Evolutionary conservation across 805 yeast genomes (phyloP).

Genomic region (Starmera dryadoides): DNA sequence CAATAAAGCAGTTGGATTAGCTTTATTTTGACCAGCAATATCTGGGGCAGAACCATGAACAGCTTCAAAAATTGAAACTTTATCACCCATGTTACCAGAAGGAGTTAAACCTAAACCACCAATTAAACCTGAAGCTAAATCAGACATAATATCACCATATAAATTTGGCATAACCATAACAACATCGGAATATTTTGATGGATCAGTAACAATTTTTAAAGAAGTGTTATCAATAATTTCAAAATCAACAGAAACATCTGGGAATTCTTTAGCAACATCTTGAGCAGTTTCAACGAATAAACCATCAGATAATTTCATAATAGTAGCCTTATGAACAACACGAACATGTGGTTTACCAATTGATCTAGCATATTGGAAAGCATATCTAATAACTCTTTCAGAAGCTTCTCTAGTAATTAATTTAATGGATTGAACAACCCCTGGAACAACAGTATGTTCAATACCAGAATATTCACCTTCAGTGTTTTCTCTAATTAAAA

Average conservation of each 20-base stretch:
- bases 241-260: conserved; percentile 73
- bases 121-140: conserved; percentile 92
- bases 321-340: conserved; percentile 97
- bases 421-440: conserved; percentile 97
- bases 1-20: conserved; percentile 97
- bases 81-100: conserved; percentile 98
- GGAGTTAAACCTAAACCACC: conserved; percentile 99
- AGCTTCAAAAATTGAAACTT: conserved; percentile 97
- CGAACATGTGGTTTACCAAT: conserved; percentile 81
- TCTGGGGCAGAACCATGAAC: conserved; percentile 99
- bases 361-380: conserved; percentile 91
- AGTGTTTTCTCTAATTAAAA: conserved; percentile 96
- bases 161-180: conserved; percentile 98
- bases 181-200: conserved; percentile 72
- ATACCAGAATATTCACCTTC: conserved; percentile 99
- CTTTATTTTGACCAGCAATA: conserved; percentile 97
- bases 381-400: conserved; percentile 93
- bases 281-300: conserved; percentile 88
- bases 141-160: conserved; percentile 99
- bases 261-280: conserved; percentile 86
- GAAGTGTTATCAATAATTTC: conserved; percentile 96
- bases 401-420: conserved; percentile 95
- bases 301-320: conserved; percentile 98
- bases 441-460: conserved; percentile 96
- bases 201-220: conserved; percentile 83